Evolutionary conservation across 805 yeast genomes (phyloP).

Genomic region (Torulaspora indica): DNA sequence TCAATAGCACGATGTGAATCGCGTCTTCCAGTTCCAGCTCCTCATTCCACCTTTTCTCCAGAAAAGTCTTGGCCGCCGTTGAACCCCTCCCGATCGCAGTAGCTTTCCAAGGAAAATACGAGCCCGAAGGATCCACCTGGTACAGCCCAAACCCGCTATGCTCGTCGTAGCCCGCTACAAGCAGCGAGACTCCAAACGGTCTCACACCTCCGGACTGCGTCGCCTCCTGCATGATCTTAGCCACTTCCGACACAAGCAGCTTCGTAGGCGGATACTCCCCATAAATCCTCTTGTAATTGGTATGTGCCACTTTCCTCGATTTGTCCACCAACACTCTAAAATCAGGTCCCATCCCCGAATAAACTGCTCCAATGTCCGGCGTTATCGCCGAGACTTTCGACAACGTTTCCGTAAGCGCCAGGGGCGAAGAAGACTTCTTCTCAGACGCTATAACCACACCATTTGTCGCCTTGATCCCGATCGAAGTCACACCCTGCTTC

Average conservation of each 20-base stretch:
- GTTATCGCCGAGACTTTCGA: constrained; percentile 79
- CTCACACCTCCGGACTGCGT: constrained; percentile 98
- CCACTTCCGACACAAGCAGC: constrained; percentile 88
- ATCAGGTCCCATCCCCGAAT: constrained; percentile 99
- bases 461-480: constrained; percentile 91
- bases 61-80: constrained; percentile 90
- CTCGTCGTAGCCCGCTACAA: constrained; percentile 92
- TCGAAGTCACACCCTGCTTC: constrained; percentile 94
- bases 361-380: constrained; percentile 94
- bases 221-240: constrained; percentile 96
- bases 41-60: constrained; percentile 97
- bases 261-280: constrained; percentile 97
- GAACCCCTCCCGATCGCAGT: constrained; percentile 98
- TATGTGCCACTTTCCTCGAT: constrained; percentile 89
- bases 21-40: constrained; percentile 97
- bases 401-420: constrained; percentile 68
- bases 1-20: constrained; percentile 88
- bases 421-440: constrained; percentile 75
- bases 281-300: constrained; percentile 86
- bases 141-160: constrained; percentile 70
- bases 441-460: constrained; percentile 97
- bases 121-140: constrained; percentile 97
- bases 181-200: constrained; percentile 94
- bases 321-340: constrained; percentile 90
- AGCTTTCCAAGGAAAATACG: constrained; percentile 99